These are phyloP conservation scores for Phylloporus sp. DNA, from an alignment of 1,284 basidiomycete species.

Conservation along the genomic window DNA sequence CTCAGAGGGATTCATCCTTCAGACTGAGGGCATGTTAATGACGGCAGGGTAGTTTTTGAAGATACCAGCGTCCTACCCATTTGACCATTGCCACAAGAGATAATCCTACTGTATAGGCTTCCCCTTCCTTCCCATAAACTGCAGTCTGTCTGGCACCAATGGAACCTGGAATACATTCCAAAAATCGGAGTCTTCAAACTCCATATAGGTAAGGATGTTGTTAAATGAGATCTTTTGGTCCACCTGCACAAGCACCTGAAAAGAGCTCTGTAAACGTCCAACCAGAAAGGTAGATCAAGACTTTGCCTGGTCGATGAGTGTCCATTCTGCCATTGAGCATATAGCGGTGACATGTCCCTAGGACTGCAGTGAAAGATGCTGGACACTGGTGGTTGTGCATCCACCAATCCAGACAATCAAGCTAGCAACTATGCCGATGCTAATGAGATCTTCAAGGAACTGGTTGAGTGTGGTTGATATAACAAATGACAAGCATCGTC, in stretches of 20 bases:
- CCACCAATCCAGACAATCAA: conserved; percentile 61
- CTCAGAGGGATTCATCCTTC: conserved; percentile 43
- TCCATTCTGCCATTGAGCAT: conserved; percentile 41
- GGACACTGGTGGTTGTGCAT: conserved; percentile 52
- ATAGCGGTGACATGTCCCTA: conserved; percentile 25
- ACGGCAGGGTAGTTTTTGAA: conserved; percentile 38
- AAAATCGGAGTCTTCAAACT: conserved; percentile 48
- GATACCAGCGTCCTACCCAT: conserved; percentile 47
- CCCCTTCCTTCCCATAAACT: conserved; percentile 46
- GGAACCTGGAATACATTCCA: conserved; percentile 46
- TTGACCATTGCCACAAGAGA: conserved; percentile 51
- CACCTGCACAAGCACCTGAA: conserved; percentile 35
- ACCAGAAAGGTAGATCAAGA: conserved; percentile 26
- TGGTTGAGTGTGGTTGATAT: conserved; percentile 74
- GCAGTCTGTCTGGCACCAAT: conserved; percentile 39
- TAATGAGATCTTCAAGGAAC: conserved; percentile 61
- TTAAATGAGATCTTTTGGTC: conserved; percentile 15
- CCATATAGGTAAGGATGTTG: conserved; percentile 46
- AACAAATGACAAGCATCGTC: conserved; percentile 65
- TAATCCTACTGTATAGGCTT: conserved; percentile 37
- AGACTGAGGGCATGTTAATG: conserved; percentile 39
- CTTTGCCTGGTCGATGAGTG: conserved; percentile 44
- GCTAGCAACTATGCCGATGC: conserved; percentile 52
- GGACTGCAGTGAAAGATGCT: conserved; percentile 45
- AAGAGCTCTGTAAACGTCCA: conserved; percentile 36